A percentile compares a stretch with the other conserved stretches of the same genome.
These are phyloP conservation scores for Vitis cinerea DNA, from an alignment of 164 flowering plant species.

Conservation along the genomic window DNA sequence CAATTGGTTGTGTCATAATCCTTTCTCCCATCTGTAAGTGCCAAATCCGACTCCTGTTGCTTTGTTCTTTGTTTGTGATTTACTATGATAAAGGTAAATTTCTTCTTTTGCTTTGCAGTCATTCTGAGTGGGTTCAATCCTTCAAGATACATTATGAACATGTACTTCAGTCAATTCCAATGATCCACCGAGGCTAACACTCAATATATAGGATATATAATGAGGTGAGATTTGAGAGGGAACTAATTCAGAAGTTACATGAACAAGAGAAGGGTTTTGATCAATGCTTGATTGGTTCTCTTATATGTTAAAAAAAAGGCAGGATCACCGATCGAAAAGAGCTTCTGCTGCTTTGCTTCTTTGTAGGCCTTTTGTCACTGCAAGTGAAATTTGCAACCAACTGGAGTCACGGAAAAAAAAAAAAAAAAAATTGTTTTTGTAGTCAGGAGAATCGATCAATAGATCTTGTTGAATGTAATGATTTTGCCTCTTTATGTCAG, in stretches of 20 bases:
- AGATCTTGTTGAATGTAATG: slow-evolving; percentile 7
- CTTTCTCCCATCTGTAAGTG: slow-evolving; percentile 85
- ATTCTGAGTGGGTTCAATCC: slow-evolving; percentile 92
- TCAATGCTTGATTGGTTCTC: slow-evolving; percentile 1
- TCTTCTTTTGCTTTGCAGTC: slow-evolving; percentile 49
- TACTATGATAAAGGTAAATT: neutral
- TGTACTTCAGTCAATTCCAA: slow-evolving; percentile 64
- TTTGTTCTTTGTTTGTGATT: neutral
- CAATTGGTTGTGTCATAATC: slow-evolving; percentile 80
- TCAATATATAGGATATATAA: neutral
- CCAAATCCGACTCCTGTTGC: neutral
- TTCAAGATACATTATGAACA: slow-evolving; percentile 85
- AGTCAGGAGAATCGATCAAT: neutral
- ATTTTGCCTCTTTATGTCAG: slow-evolving; percentile 5
- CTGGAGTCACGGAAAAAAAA: neutral
- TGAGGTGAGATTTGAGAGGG: neutral
- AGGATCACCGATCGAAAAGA: neutral
- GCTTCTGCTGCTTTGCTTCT: neutral
- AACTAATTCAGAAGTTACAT: neutral
- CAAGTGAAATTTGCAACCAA: neutral
- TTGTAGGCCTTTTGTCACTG: neutral
- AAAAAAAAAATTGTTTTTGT: neutral
- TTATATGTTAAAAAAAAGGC: neutral
- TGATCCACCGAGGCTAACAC: slow-evolving; percentile 9
- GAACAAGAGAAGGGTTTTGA: neutral